Evolutionary conservation across 192 early-diverging fungal species (phyloP).

Genomic region (Entomortierella parvispora): DNA sequence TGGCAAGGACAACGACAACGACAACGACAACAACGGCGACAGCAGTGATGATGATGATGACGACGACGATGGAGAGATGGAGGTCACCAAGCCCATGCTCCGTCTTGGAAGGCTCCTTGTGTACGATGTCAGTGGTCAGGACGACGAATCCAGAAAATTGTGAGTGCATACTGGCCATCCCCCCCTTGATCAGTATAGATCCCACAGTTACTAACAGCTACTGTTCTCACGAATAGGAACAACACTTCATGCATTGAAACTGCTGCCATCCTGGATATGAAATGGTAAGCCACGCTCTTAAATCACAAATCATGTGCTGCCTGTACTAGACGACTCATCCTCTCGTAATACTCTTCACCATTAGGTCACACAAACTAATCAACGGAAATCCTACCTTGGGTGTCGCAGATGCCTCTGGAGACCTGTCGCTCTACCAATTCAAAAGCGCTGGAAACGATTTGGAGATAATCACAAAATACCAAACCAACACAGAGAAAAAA

Average conservation of each 20-base stretch:
- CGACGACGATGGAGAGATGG: constrained; percentile 10
- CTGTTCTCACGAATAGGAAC: constrained; percentile 10
- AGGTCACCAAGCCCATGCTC: constrained; percentile 46
- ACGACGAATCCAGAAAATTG: constrained; percentile 42
- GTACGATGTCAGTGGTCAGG: constrained; percentile 54
- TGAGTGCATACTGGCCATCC: constrained; percentile 2
- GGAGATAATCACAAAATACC: constrained; percentile 39
- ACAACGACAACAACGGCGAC: constrained; percentile 20
- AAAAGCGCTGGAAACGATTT: constrained; percentile 28
- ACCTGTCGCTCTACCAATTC: constrained; percentile 60
- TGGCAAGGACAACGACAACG: constrained; percentile 28
- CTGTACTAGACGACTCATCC: too few relatives aligned
- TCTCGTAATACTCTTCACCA: neutral
- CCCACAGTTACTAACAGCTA: too few relatives aligned
- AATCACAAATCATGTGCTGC: too few relatives aligned
- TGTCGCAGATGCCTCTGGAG: constrained; percentile 71
- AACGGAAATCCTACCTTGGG: constrained; percentile 60
- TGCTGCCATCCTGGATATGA: constrained; percentile 77
- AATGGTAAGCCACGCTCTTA: constrained; percentile 57
- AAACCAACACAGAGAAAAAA: constrained; percentile 60
- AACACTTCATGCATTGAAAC: constrained; percentile 68
- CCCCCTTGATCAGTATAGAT: too few relatives aligned
- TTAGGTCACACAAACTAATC: constrained; percentile 66
- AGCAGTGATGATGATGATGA: constrained; percentile 24
- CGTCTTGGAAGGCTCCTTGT: constrained; percentile 76